phyloP scores from a whole-genome alignment of 352 stramenopile species.

The Aphanomyces stellatus region DNA sequence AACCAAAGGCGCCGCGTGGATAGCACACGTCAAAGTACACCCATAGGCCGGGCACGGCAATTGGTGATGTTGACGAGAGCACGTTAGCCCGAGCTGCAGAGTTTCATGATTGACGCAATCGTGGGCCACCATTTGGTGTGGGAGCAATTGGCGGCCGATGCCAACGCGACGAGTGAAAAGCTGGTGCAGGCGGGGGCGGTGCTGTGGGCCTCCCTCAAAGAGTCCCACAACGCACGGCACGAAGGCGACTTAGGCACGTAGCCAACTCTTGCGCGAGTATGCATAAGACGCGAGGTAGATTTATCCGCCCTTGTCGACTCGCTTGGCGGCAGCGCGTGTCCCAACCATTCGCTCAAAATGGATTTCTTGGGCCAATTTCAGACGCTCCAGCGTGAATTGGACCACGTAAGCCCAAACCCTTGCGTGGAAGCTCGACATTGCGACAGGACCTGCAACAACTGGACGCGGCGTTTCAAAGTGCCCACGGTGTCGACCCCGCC shows the following conservation, averaged over 20 bases:
- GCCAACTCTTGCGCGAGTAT: too few species aligned
- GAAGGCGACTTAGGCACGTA: too few species aligned
- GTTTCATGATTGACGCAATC: constrained; percentile 59
- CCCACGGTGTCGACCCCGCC: constrained; percentile 30
- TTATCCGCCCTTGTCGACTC: neutral
- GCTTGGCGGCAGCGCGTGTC: neutral
- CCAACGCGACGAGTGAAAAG: neutral
- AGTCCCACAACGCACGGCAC: constrained; percentile 29
- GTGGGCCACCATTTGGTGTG: constrained; percentile 64
- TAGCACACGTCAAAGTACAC: constrained; percentile 11
- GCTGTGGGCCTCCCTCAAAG: constrained; percentile 19
- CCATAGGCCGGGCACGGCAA: neutral
- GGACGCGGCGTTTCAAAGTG: constrained; percentile 31
- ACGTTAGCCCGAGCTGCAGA: constrained; percentile 27
- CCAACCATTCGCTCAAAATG: constrained; percentile 35
- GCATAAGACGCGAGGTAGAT: neutral
- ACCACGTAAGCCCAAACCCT: neutral
- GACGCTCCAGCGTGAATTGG: constrained; percentile 22
- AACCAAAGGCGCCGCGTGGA: neutral
- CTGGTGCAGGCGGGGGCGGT: neutral
- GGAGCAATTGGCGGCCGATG: constrained; percentile 45
- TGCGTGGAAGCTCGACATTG: neutral
- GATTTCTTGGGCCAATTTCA: constrained; percentile 34
- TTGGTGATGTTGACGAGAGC: constrained; percentile 7
- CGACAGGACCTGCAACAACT: constrained; percentile 33